phyloP scores from a whole-genome alignment of 805 yeast genomes.

The Komagataella pseudopastoris region DNA sequence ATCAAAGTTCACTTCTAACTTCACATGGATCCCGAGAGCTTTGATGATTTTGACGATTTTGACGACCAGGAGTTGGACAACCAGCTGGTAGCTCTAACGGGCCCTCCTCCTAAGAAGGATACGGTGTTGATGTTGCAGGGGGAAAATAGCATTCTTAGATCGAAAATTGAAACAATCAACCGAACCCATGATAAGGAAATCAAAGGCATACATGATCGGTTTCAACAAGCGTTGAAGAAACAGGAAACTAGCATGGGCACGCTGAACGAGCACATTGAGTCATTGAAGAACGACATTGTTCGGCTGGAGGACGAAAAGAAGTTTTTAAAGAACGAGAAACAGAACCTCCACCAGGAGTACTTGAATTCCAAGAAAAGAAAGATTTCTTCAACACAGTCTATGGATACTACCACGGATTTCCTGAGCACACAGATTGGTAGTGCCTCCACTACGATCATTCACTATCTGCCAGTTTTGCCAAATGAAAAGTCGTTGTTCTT shows the following conservation, averaged over 20 bases:
- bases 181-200: slow-evolving; percentile 21
- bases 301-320: slow-evolving; percentile 40
- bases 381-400: neutral
- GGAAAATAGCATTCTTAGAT: slow-evolving; percentile 66
- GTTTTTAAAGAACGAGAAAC: slow-evolving; percentile 35
- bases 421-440: neutral
- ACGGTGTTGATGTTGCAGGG: slow-evolving; percentile 53
- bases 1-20: neutral
- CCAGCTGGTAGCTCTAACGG: neutral
- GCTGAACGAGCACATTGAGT: neutral
- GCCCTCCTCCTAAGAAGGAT: slow-evolving; percentile 7
- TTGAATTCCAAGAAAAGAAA: neutral
- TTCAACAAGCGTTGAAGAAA: slow-evolving; percentile 7
- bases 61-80: neutral
- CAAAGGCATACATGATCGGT: slow-evolving; percentile 20
- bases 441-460: neutral
- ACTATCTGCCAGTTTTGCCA: neutral
- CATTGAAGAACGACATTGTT: slow-evolving; percentile 20
- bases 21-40: neutral
- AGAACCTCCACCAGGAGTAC: neutral
- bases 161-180: slow-evolving; percentile 39
- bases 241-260: slow-evolving; percentile 10
- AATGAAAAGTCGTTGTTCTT: neutral
- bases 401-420: neutral
- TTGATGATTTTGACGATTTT: neutral